These are phyloP conservation scores for Alnus glutinosa DNA, from an alignment of 306 rosid species.

Conservation along the genomic window DNA sequence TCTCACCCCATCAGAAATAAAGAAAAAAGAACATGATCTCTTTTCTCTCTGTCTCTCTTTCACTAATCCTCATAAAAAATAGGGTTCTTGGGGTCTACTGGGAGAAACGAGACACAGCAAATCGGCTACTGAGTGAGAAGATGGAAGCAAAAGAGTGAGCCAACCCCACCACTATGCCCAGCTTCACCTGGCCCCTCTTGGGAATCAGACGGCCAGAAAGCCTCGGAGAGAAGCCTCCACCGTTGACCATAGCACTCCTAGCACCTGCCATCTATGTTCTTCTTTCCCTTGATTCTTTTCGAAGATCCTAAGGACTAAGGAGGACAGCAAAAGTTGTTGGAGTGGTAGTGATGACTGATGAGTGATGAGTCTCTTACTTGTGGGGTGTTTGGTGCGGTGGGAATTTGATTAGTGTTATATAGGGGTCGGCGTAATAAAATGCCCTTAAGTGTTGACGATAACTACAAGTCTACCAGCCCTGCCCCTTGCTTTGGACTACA, in stretches of 20 bases:
- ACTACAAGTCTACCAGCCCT: background rate
- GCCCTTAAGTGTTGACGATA: background rate
- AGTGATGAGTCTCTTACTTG: no score
- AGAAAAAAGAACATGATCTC: background rate
- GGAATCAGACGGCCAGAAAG: conserved; percentile 56
- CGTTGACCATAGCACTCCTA: conserved; percentile 35
- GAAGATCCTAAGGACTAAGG: background rate
- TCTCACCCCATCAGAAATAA: no score
- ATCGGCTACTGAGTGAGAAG: conserved; percentile 31
- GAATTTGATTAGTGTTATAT: background rate
- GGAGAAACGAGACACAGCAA: background rate
- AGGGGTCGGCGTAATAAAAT: background rate
- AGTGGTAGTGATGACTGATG: background rate
- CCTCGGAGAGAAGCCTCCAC: conserved; percentile 30
- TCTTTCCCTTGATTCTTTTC: background rate
- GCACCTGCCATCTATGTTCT: conserved; percentile 36
- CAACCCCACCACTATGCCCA: conserved; percentile 53
- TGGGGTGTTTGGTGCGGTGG: background rate
- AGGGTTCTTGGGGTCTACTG: background rate
- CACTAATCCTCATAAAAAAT: background rate
- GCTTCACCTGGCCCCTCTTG: conserved; percentile 68
- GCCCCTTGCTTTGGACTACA: background rate
- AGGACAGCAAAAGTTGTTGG: background rate
- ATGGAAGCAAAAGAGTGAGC: conserved; percentile 72
- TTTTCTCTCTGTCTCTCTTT: background rate